A percentile compares a stretch with the other conserved stretches of the same genome.
These are phyloP conservation scores for Solanum aculeatissimum DNA, from an alignment of 305 asterid genomes.

Conservation along the genomic window DNA sequence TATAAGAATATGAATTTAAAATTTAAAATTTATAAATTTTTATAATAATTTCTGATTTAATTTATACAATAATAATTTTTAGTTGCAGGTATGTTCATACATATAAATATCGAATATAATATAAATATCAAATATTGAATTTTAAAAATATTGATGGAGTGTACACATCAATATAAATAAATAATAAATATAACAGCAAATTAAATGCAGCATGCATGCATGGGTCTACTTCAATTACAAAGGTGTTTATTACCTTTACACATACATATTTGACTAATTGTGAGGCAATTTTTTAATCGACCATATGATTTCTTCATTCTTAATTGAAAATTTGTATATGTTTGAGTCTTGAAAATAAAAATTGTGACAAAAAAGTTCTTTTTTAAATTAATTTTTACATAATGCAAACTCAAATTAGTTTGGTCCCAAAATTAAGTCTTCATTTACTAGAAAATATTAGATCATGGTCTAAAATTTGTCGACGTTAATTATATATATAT, in stretches of 20 bases:
- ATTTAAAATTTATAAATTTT: too few species aligned
- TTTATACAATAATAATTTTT: too few species aligned
- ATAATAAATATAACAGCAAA: neutral
- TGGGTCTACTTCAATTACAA: neutral
- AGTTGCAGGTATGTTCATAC: too few species aligned
- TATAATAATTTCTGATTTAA: too few species aligned
- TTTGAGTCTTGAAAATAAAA: neutral
- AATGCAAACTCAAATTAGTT: too few species aligned
- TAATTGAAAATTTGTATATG: neutral
- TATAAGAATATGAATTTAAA: too few species aligned
- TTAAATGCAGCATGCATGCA: neutral
- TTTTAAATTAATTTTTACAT: neutral
- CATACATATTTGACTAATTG: too few species aligned
- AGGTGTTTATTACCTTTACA: neutral
- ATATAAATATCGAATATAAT: rapidly evolving
- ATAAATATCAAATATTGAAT: neutral
- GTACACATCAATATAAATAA: neutral
- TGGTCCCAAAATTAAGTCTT: too few species aligned
- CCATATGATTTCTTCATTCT: neutral
- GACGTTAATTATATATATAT: too few species aligned
- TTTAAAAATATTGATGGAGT: neutral
- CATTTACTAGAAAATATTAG: too few species aligned
- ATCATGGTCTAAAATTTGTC: too few species aligned
- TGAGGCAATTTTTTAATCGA: neutral
- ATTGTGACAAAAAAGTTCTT: rapidly evolving